Conservation (phyloP, 371 early-diverging fungal species). For the Mucor circinelloides region DNA sequence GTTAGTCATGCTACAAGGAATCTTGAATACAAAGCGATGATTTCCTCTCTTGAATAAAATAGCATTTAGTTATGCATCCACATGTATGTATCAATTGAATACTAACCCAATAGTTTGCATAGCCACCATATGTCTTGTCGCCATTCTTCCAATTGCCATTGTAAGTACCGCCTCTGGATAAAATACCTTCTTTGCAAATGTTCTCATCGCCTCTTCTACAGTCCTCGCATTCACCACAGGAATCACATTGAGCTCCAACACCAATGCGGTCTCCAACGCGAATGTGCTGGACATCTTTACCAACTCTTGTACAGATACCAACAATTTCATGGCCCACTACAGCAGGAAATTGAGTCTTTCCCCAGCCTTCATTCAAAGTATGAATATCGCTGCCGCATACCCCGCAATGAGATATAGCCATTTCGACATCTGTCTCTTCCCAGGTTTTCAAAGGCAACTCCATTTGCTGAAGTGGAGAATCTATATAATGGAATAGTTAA, state of each 20-base stretch:
- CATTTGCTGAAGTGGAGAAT: constrained; percentile 13
- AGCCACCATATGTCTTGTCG: constrained; percentile 66
- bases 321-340: constrained; percentile 68
- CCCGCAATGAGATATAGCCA: constrained; percentile 54
- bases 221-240: constrained; percentile 34
- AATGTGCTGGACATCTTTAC: constrained; percentile 46
- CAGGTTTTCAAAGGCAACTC: constrained; percentile 37
- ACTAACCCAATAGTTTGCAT: constrained; percentile 56
- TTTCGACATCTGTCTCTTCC: constrained; percentile 50
- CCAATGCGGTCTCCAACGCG: constrained; percentile 71
- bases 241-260: constrained; percentile 57
- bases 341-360: constrained; percentile 50
- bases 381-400: constrained; percentile 53
- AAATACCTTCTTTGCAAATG: constrained; percentile 28
- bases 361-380: constrained; percentile 64
- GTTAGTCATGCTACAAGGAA: constrained; percentile 55
- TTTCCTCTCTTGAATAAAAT: constrained; percentile 34
- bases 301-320: constrained; percentile 51
- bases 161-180: constrained; percentile 61
- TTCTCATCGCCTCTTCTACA: constrained; percentile 35
- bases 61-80: neutral
- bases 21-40: constrained; percentile 48
- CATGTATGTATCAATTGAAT: neutral
- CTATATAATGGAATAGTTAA: constrained; percentile 4
- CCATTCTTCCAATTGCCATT: constrained; percentile 59